Evolutionary conservation across 148 eudicot species (phyloP).

Genomic region (Nepenthes gracilis): DNA sequence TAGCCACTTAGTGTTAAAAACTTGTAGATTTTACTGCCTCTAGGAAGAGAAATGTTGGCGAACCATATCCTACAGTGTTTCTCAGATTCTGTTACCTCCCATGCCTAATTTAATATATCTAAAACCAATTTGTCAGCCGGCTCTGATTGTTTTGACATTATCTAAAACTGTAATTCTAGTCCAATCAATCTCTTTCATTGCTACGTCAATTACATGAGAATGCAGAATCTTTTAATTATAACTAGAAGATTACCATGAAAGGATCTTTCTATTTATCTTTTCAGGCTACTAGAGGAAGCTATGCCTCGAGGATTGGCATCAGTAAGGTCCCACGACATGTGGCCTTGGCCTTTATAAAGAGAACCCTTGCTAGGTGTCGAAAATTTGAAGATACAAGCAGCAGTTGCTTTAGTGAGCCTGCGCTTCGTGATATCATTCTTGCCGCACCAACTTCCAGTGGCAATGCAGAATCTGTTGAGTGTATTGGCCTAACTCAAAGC

Average conservation of each 20-base stretch:
- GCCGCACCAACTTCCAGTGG: constrained; percentile 30
- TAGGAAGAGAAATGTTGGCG: too few relatives aligned
- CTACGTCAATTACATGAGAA: too few relatives aligned
- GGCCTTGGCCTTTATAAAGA: constrained; percentile 72
- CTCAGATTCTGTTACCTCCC: too few relatives aligned
- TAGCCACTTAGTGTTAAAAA: too few relatives aligned
- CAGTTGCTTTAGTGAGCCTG: constrained; percentile 79
- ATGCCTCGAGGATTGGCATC: constrained; percentile 51
- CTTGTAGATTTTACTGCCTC: too few relatives aligned
- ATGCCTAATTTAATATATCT: too few relatives aligned
- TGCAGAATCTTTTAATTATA: too few relatives aligned
- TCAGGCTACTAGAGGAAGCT: constrained; percentile 77
- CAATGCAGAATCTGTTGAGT: constrained; percentile 22
- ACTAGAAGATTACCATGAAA: not conserved
- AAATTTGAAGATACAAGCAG: constrained; percentile 52
- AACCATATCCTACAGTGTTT: too few relatives aligned
- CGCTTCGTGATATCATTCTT: constrained; percentile 49
- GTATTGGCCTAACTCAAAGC: constrained; percentile 12
- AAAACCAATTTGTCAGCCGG: too few relatives aligned
- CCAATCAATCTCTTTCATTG: too few relatives aligned
- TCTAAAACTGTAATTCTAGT: too few relatives aligned
- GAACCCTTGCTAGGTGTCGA: constrained; percentile 63
- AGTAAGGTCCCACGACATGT: constrained; percentile 65
- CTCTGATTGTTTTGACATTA: too few relatives aligned
- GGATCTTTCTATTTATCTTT: not conserved